phyloP scores from a whole-genome alignment of 208 protist genomes.

The Tritrichomonas foetus region DNA sequence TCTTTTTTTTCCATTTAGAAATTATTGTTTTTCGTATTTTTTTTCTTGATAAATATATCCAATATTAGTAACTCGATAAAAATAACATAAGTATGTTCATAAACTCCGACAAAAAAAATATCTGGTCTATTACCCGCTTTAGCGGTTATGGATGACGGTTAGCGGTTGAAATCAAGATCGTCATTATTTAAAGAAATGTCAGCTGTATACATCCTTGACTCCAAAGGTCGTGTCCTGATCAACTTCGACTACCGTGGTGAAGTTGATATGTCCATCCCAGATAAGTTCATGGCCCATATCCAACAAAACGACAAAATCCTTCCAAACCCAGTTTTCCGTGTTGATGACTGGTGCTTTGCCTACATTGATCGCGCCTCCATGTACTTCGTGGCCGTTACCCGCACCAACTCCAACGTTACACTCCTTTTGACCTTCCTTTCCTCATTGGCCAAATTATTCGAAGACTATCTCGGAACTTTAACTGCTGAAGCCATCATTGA shows the following conservation, averaged over 20 bases:
- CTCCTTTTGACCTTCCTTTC: constrained; percentile 84
- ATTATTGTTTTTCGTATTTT: no score
- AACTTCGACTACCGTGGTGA: constrained; percentile 31
- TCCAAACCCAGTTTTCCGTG: constrained; percentile 9
- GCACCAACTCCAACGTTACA: constrained; percentile 81
- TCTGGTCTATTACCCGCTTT: no score
- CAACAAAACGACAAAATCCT: constrained; percentile 6
- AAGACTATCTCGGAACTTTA: constrained; percentile 54
- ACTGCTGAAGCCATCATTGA: constrained; percentile 76
- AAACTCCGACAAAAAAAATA: no score
- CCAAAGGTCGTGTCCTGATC: constrained; percentile 29
- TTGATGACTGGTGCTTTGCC: constrained; percentile 33
- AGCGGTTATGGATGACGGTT: no score
- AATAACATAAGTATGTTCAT: no score
- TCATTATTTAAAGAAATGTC: no score
- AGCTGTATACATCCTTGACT: constrained; percentile 36
- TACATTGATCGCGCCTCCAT: background rate
- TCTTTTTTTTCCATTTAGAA: no score
- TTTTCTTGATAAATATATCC: no score
- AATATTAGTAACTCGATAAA: no score
- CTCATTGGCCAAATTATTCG: constrained; percentile 66
- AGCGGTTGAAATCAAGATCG: no score
- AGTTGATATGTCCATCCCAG: constrained; percentile 36
- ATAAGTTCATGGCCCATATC: constrained; percentile 21
- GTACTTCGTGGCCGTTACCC: constrained; percentile 72